Evolutionary conservation across 345 rosid genomes (phyloP).

Genomic region (Triadica sebifera): DNA sequence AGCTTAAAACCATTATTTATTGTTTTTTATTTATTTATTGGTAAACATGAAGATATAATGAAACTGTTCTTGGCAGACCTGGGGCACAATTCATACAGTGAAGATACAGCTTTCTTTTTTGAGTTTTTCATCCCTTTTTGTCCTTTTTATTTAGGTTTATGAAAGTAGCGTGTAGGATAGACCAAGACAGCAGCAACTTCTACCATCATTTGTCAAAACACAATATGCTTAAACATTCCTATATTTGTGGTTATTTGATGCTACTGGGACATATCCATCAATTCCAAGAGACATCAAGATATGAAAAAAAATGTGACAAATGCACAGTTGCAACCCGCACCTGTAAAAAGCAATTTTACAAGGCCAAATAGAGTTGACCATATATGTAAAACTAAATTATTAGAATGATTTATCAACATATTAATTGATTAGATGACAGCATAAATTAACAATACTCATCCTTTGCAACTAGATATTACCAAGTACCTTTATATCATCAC

Average conservation of each 20-base stretch:
- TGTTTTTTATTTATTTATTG: background rate
- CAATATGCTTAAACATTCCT: background rate
- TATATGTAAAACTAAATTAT: background rate
- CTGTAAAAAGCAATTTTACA: slow-evolving; percentile 3
- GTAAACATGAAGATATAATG: background rate
- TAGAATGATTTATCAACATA: background rate
- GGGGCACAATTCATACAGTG: background rate
- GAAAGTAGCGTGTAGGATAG: background rate
- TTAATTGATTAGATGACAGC: background rate
- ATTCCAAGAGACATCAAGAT: background rate
- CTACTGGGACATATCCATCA: background rate
- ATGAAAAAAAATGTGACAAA: background rate
- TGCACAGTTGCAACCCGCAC: background rate
- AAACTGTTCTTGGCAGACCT: background rate
- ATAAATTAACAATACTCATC: background rate
- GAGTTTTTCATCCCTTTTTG: background rate
- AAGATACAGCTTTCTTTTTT: background rate
- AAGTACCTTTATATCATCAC: slow-evolving; percentile 84
- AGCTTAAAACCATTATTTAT: background rate
- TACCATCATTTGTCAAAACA: background rate
- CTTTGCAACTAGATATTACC: background rate
- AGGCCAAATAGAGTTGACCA: background rate
- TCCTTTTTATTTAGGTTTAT: background rate
- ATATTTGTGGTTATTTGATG: background rate
- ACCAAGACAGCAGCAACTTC: background rate